Evolutionary conservation across 179 eudicot species (phyloP), one percentile per base, ranked within the genome.

Genomic region (Spinacia oleracea): DNA sequence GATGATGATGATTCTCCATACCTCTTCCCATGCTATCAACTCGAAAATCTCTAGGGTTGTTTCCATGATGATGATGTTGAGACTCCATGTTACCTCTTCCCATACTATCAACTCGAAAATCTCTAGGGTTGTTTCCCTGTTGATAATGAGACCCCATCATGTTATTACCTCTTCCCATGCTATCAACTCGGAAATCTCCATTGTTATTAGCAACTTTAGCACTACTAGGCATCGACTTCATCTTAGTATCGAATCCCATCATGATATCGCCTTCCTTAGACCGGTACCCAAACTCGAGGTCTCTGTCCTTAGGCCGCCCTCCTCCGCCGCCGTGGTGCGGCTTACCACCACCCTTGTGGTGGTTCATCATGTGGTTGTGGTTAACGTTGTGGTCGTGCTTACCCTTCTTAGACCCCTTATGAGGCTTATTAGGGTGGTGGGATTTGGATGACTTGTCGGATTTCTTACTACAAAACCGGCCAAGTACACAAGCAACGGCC

Each of bases 401-500:
- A 38, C 29, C 67, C 7, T 78, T 80, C 18, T 83, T 75, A 21
- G 58, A 53, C 58, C 73, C 81, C 18, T 84, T 77, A 56, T 79
- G 83, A 35, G 67, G 83, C 87, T 89, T 87, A n/a, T 89, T 87
- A n/a, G 86, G 78, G 23, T 80, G 77, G 73, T 83, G 81, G 8
- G 84, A 56, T 16, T 79, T 79, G 77, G 73, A 74, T 18, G 85
- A 77, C 50, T 79, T 79, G 70, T 75, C 76, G 2, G 84, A 43
- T 10, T 82, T 82, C 80, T 86, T 86, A 78, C 79, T 86, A 83
- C 91, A 92, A 50, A 93, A 70, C 75, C 97, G 81, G 35, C 98
- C 97, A 15, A 92, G 59, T 48, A 85, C 84, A 72, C 95, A 90
- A 40, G 97, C 91, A 12, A 88, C 58, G 15, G 88, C 91, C 2